Evolutionary conservation across 306 rosid genomes (phyloP).

Genomic region (Fragaria vesca): DNA sequence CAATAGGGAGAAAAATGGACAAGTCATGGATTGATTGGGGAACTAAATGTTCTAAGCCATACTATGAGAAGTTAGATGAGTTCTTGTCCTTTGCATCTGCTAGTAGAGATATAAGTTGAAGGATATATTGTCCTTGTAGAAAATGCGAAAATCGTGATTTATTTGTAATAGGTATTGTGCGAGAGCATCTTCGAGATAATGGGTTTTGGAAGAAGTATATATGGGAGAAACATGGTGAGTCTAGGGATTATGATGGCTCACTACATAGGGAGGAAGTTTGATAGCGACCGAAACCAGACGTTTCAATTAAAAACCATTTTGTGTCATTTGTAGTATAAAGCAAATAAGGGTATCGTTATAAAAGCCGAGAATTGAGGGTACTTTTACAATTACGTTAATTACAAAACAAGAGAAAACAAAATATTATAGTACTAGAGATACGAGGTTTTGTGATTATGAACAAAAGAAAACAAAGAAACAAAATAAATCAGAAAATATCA

Average conservation of each 20-base stretch:
- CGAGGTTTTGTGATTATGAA: too few relatives aligned
- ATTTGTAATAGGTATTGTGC: background rate
- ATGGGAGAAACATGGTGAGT: background rate
- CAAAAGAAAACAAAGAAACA: too few relatives aligned
- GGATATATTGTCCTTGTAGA: slow-evolving; percentile 14
- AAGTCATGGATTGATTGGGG: background rate
- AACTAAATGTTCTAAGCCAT: background rate
- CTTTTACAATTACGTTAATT: too few relatives aligned
- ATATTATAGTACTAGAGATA: too few relatives aligned
- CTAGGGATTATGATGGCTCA: background rate
- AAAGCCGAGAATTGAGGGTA: too few relatives aligned
- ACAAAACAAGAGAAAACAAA: too few relatives aligned
- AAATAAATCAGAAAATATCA: too few relatives aligned
- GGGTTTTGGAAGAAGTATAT: background rate
- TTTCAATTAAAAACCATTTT: too few relatives aligned
- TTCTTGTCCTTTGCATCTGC: background rate
- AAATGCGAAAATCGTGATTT: background rate
- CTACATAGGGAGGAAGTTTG: background rate
- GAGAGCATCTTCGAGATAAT: background rate
- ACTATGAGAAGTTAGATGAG: background rate
- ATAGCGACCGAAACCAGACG: too few relatives aligned
- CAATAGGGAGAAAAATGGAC: background rate
- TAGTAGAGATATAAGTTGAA: background rate
- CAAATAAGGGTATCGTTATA: too few relatives aligned
- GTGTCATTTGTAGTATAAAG: too few relatives aligned